Base-by-base conservation (phyloP, 1,284 basidiomycete species). In the Marasmius tenuissimus region DNA sequence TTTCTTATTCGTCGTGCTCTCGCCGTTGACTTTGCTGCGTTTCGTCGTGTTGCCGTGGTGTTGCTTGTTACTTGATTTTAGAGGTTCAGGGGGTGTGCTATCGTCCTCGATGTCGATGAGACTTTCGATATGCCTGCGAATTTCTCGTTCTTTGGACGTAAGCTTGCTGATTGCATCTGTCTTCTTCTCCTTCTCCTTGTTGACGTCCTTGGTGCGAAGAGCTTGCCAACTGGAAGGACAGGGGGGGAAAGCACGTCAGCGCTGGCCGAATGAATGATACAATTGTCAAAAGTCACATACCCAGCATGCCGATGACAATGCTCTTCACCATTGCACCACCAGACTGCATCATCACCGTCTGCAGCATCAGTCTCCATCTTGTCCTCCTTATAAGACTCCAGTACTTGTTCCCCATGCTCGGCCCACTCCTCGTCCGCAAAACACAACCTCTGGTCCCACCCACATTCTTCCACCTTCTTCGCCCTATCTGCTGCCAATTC, bases 391-490 rank as follows among this genome's bases (percentile, higher is more conserved):
- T 92, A 92, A 66, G 84, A 89, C 70, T 89, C 87, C 67, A 89
- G 68, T 34, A 88, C 86, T 18, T 80, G 82, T 8, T 74, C 76
- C 4, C 88, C 90, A 68, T 83, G 88, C 59, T 87, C 87, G 27
- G 76, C 79, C 77, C 86, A 90, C 70, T 92, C 89, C 58, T 87
- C 85, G 59, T 92, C 89, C 33, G 87, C 88, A 71, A 89, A 87
- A 63, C 89, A 90, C n/a, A 95, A 77, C 34, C 92, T 80, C 67
- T 87, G 86, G 72, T 95, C 93, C 87, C 93, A 94, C 1, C 93
- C 93, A 74, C 93, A 95, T 65, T 85, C 83, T 10, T 82, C 82
- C 20, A 85, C 71, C 16, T 75, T 73, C 59, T 85, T 85, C 10
- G 88, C 84, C 27, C 89, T 80, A 49, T 83, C 83, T 8, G 76